Conservation (phyloP, 2,329 filamentous ascomycete genomes). For the Trichoderma harzianum region DNA sequence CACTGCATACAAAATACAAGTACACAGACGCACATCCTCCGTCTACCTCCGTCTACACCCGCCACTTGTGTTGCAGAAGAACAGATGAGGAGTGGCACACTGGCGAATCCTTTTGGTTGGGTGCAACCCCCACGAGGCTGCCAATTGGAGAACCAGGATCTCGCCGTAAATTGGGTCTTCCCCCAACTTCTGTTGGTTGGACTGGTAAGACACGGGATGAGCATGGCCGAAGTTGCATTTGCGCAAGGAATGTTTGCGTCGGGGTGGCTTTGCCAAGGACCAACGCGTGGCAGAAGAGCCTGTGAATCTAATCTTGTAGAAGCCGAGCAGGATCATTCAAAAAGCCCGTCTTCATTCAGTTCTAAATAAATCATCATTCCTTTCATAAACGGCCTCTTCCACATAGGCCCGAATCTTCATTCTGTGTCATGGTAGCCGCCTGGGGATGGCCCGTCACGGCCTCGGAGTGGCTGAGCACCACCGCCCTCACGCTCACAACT, state of each 20-base stretch:
- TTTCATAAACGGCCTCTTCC: background rate
- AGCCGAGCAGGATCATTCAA: background rate
- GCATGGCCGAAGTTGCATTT: background rate
- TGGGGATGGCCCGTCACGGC: slow-evolving; percentile 1
- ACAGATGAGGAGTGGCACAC: background rate
- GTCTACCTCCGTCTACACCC: background rate
- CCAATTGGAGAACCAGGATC: background rate
- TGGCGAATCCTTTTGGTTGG: background rate
- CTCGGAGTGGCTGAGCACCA: background rate
- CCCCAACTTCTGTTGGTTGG: background rate
- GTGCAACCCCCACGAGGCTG: background rate
- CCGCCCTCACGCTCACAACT: background rate
- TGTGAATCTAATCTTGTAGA: background rate
- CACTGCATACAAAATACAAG: background rate
- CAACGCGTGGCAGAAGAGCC: background rate
- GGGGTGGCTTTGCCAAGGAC: background rate
- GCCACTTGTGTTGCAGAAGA: background rate
- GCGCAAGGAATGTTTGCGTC: background rate
- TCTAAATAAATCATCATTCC: background rate
- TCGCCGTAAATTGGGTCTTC: background rate
- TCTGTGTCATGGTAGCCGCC: background rate
- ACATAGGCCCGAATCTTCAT: background rate
- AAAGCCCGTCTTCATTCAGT: background rate
- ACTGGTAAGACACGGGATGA: background rate
- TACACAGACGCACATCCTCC: background rate